Evolutionary conservation across 495 filamentous ascomycete genomes (phyloP).

Genomic region (Lepraria neglecta): DNA sequence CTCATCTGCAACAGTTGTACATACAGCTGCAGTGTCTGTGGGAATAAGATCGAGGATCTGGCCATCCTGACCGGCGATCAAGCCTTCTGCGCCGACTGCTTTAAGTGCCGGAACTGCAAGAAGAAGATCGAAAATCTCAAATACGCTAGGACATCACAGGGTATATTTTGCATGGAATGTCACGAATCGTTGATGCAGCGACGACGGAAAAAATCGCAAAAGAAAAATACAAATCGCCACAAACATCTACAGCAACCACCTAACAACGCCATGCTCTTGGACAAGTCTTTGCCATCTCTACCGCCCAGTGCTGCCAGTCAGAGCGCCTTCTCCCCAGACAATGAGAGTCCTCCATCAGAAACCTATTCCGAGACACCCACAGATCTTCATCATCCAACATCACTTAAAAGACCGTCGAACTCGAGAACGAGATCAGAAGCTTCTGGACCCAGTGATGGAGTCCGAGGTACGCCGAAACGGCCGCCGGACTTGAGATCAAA

Average conservation of each 20-base stretch:
- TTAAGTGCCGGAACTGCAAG: conserved; percentile 97
- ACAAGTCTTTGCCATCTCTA: conserved; percentile 91
- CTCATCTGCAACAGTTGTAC: conserved; percentile 99
- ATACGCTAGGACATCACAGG: conserved; percentile 95
- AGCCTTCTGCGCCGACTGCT: conserved; percentile 97
- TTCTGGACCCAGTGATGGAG: conserved; percentile 20
- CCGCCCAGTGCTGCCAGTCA: conserved; percentile 66
- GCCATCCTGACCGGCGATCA: conserved; percentile 98
- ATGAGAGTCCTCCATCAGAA: conserved; percentile 61
- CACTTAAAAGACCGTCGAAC: conserved; percentile 26
- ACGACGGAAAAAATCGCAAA: conserved; percentile 70
- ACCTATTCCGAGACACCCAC: conserved; percentile 60
- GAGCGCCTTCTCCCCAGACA: conserved; percentile 53
- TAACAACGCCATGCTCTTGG: conserved; percentile 59
- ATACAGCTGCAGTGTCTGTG: conserved; percentile 96
- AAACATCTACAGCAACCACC: conserved; percentile 34
- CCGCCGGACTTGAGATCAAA: conserved; percentile 26
- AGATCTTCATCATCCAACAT: conserved; percentile 52
- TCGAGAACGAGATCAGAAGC: conserved; percentile 29
- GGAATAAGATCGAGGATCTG: conserved; percentile 96
- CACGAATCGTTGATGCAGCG: conserved; percentile 98
- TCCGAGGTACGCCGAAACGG: conserved; percentile 23
- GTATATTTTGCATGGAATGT: conserved; percentile 99
- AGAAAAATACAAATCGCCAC: conserved; percentile 50
- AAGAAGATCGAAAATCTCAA: conserved; percentile 96